phyloP scores from a whole-genome alignment of 2,329 filamentous ascomycete genomes.

The Fusarium scirpi region DNA sequence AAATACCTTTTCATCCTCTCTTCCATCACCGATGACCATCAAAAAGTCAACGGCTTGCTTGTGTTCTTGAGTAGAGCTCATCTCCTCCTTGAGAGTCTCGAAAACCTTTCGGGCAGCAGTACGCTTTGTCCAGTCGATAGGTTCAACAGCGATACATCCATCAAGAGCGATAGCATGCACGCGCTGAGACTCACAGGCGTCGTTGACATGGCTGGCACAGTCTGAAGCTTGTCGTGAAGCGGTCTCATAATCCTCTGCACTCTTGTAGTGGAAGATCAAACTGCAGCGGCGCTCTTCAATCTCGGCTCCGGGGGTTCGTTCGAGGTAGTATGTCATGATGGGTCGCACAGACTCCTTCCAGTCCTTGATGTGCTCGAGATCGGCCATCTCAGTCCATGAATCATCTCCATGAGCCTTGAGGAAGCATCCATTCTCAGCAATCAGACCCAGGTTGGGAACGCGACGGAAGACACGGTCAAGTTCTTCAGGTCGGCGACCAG shows the following conservation, averaged over 20 bases:
- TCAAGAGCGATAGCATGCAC: constrained; percentile 87
- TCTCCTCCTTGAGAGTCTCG: constrained; percentile 63
- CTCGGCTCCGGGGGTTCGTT: constrained; percentile 87
- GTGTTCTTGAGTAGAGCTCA: constrained; percentile 48
- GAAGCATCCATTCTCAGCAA: constrained; percentile 96
- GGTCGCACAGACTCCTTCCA: constrained; percentile 89
- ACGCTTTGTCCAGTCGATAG: constrained; percentile 87
- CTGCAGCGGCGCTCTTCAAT: constrained; percentile 94
- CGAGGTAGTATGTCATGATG: constrained; percentile 89
- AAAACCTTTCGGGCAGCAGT: constrained; percentile 83
- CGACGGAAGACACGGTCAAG: constrained; percentile 87
- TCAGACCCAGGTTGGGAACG: constrained; percentile 85
- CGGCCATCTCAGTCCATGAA: constrained; percentile 82
- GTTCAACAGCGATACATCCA: constrained; percentile 85
- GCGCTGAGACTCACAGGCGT: constrained; percentile 84
- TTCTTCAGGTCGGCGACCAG: constrained; percentile 85
- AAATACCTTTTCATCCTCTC: constrained; percentile 94
- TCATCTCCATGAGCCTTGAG: constrained; percentile 76
- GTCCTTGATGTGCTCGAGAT: constrained; percentile 73
- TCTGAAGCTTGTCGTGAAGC: constrained; percentile 86
- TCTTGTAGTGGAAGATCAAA: constrained; percentile 89
- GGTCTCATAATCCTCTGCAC: constrained; percentile 79
- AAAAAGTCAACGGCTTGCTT: constrained; percentile 79
- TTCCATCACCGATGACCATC: constrained; percentile 88
- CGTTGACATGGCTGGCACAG: constrained; percentile 94